Evolutionary conservation across 1,139 yeast genomes (phyloP).

Genomic region (Chernovozyma aurita): DNA sequence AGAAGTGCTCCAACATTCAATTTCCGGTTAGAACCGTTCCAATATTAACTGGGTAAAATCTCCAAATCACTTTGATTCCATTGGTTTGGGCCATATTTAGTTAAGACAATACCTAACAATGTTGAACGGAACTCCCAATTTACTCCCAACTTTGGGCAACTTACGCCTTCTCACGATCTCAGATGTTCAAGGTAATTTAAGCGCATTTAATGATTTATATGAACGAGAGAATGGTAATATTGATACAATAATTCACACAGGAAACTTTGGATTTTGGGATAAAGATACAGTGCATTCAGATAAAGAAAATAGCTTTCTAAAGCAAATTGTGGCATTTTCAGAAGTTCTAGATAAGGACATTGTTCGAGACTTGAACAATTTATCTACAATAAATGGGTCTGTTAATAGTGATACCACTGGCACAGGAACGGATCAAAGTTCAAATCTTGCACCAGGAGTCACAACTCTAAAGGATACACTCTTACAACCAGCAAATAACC

Average conservation of each 20-base stretch:
- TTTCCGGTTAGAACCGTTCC: no score
- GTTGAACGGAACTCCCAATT: neutral
- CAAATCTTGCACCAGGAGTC: neutral
- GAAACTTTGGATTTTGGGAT: slow-evolving; percentile 78
- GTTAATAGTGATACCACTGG: neutral
- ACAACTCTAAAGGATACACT: slow-evolving; percentile 31
- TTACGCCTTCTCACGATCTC: slow-evolving; percentile 23
- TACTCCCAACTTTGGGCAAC: neutral
- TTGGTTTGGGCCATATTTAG: no score
- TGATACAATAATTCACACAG: slow-evolving; percentile 59
- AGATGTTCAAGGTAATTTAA: slow-evolving; percentile 34
- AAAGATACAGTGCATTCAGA: slow-evolving; percentile 46
- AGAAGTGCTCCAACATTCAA: no score
- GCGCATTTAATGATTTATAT: slow-evolving; percentile 16
- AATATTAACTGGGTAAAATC: no score
- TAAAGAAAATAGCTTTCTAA: slow-evolving; percentile 50
- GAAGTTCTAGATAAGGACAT: slow-evolving; percentile 49
- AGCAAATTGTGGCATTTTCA: slow-evolving; percentile 68
- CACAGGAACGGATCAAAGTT: neutral
- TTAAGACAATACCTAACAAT: no score
- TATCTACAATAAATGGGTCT: slow-evolving; percentile 37
- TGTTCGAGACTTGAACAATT: slow-evolving; percentile 42
- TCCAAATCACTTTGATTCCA: no score
- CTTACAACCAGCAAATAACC: slow-evolving; percentile 25
- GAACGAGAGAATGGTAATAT: slow-evolving; percentile 13